These are phyloP conservation scores for Capronia epimyces DNA, from an alignment of 2,329 filamentous ascomycete genomes.

Conservation along the genomic window DNA sequence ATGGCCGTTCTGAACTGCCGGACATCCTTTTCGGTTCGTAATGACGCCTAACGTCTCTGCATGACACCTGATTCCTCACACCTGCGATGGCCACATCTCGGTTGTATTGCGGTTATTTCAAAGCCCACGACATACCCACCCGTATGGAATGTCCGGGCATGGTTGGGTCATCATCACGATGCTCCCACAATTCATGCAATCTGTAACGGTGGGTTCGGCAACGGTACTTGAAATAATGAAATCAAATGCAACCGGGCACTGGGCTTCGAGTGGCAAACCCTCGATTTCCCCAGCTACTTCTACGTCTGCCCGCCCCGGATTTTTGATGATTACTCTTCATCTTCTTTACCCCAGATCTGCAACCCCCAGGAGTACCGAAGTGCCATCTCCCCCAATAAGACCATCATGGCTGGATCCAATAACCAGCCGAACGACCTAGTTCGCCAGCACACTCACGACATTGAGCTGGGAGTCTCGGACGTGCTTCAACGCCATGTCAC, in stretches of 20 bases:
- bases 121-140: background rate
- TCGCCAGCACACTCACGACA: slow-evolving; percentile 31
- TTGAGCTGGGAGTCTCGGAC: slow-evolving; percentile 51
- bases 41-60: background rate
- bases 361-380: background rate
- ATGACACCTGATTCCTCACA: background rate
- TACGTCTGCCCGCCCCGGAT: background rate
- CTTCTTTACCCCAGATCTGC: slow-evolving; percentile 1
- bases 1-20: slow-evolving; percentile 7
- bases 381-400: background rate
- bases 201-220: too few species aligned
- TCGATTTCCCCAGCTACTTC: background rate
- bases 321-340: slow-evolving; percentile 6
- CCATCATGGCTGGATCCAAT: slow-evolving; percentile 1
- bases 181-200: background rate
- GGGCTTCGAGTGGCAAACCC: background rate
- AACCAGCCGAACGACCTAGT: slow-evolving; percentile 17
- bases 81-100: background rate
- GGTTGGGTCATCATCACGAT: background rate
- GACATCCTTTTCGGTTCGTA: background rate
- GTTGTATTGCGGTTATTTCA: background rate
- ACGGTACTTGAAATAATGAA: background rate
- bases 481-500: slow-evolving; percentile 48
- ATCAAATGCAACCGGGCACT: background rate
- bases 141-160: background rate